Evolutionary conservation across 441 rosid genomes (phyloP).

Genomic region (Omphalea diandra): DNA sequence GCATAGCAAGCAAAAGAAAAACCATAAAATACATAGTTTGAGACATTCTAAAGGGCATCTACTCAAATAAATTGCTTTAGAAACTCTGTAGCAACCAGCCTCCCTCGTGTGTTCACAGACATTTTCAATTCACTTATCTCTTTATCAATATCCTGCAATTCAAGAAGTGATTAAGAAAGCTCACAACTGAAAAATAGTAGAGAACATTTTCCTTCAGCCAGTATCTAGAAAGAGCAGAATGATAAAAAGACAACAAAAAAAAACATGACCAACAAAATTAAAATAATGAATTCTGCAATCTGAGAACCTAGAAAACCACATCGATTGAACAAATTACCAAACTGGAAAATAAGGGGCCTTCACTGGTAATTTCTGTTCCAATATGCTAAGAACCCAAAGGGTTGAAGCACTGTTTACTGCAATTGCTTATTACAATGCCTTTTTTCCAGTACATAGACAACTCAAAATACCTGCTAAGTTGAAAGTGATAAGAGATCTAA

Average conservation of each 20-base stretch:
- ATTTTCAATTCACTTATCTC: slow-evolving; percentile 91
- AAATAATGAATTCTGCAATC: too few relatives aligned
- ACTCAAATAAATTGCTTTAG: slow-evolving; percentile 68
- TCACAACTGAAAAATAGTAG: background rate
- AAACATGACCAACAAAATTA: background rate
- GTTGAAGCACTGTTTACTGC: too few relatives aligned
- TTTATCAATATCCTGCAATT: slow-evolving; percentile 85
- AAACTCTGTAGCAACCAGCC: slow-evolving; percentile 89
- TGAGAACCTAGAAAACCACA: background rate
- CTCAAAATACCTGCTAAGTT: too few relatives aligned
- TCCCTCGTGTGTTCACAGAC: slow-evolving; percentile 89
- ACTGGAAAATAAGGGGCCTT: slow-evolving; percentile 3
- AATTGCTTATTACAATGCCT: too few relatives aligned
- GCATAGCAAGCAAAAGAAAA: background rate
- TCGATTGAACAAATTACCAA: background rate
- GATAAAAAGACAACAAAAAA: background rate
- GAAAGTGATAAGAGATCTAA: too few relatives aligned
- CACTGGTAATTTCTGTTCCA: background rate
- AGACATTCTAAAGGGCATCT: background rate
- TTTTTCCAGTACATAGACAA: too few relatives aligned
- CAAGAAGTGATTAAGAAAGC: background rate
- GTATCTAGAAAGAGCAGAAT: too few relatives aligned
- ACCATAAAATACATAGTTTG: background rate
- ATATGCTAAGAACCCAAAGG: too few relatives aligned
- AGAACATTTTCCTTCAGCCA: background rate